Evolutionary conservation across 441 rosid genomes (phyloP), one percentile per base, ranked within the genome.

Genomic region (California macrophylla): DNA sequence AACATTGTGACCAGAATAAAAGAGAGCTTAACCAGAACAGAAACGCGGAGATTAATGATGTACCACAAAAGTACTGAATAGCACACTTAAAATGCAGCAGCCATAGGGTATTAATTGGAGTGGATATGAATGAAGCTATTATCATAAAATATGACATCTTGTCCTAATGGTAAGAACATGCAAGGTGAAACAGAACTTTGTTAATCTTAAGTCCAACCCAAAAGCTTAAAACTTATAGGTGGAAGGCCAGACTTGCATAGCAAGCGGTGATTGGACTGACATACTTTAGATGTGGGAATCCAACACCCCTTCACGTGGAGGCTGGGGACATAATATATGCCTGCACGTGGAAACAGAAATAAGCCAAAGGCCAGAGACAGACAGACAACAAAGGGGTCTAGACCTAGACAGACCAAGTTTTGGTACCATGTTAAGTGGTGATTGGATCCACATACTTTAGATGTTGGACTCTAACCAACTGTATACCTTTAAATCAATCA

Each of bases 401-500:
- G n/a, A n/a, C n/a, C n/a, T n/a, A n/a, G n/a, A n/a, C n/a, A 30
- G 34, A 30, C 34, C 34, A 2, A 6, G 34, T 6, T 30, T 30
- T 30, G 34, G 6, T 30, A 30, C 34, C 34, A 30, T 30, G 34
- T 30, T 30, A 30, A 30, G 34, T 30, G 34, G 34, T 30, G 34
- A 30, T 3, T 30, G 6, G 34, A 30, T 30, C n/a, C n/a, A n/a
- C n/a, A n/a, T 30, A 30, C 34, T 30, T 30, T 6, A 30, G 3
- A 30, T 30, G 34, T 6, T 3, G 6, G 34, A 30, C 0, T 30
- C 34, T 2, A 30, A 30, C 6, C 3, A 30, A 36, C 9, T 8
- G 3, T 6, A 61, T 84, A 94, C 99, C 97, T 87, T 92, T 68
- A 94, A 85, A 84, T 94, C 89, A 75, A 85, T 77, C 34, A 95